Evolutionary conservation across 2,329 filamentous ascomycete genomes (phyloP).

Genomic region (Capronia americana): DNA sequence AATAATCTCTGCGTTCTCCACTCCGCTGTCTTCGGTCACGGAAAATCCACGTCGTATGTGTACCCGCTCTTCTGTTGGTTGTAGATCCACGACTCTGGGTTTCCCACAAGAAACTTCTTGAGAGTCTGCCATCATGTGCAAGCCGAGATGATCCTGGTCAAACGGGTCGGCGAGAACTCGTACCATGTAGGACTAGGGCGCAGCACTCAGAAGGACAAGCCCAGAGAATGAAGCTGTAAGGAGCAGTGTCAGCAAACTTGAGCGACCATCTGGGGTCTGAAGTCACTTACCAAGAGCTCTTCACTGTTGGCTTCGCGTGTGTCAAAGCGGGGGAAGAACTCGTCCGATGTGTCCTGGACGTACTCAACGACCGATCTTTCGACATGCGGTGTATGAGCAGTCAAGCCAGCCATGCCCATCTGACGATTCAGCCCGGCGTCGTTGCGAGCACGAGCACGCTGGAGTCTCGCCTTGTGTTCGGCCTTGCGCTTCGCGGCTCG

Average conservation of each 20-base stretch:
- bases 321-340: conserved; percentile 18
- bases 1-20: not conserved
- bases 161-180: not conserved
- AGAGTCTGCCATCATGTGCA: not conserved
- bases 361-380: conserved; percentile 21
- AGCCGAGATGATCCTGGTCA: not conserved
- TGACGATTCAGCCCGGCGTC: conserved; percentile 15
- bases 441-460: conserved; percentile 17
- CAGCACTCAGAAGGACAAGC: not conserved
- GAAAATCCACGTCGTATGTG: not conserved
- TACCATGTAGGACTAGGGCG: not conserved
- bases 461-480: conserved; percentile 10
- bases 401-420: conserved; percentile 30
- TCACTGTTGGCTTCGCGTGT: conserved; percentile 3
- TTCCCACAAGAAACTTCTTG: not conserved
- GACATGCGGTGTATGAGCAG: conserved; percentile 17
- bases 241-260: conserved; percentile 2
- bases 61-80: not conserved
- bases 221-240: conserved; percentile 1
- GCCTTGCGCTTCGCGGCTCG: conserved; percentile 11
- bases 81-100: not conserved
- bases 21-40: not conserved
- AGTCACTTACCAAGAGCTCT: conserved; percentile 8
- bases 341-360: conserved; percentile 1
- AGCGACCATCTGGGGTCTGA: not conserved